Evolutionary conservation across 345 rosid genomes (phyloP).

Genomic region (Euclidium syriacum): DNA sequence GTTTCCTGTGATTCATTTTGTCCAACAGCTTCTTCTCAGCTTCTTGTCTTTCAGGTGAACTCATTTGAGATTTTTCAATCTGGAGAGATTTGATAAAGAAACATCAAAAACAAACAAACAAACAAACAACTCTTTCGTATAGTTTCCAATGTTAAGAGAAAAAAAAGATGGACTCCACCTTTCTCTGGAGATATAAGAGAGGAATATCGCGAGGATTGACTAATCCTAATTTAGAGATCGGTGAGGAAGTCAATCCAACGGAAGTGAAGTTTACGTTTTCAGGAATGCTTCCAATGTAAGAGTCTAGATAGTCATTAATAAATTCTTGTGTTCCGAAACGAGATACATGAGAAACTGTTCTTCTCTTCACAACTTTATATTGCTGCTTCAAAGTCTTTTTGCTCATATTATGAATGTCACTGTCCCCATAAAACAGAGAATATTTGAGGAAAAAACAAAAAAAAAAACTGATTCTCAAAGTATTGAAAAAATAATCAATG

Average conservation of each 20-base stretch:
- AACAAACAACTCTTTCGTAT: not conserved
- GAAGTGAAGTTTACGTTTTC: too few relatives aligned
- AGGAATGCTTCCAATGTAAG: conserved; percentile 44
- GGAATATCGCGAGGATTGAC: conserved; percentile 39
- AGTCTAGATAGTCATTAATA: conserved; percentile 21
- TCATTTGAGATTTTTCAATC: conserved; percentile 36
- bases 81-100: conserved; percentile 13
- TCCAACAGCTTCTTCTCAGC: conserved; percentile 33
- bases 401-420: conserved; percentile 46
- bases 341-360: conserved; percentile 60
- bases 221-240: not conserved
- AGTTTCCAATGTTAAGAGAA: too few relatives aligned
- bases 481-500: not conserved
- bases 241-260: not conserved
- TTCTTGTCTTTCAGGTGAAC: conserved; percentile 37
- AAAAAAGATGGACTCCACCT: too few relatives aligned
- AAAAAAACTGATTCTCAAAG: too few relatives aligned
- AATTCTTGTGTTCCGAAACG: conserved; percentile 44
- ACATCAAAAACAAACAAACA: not conserved
- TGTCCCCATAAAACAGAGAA: conserved; percentile 21
- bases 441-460: too few relatives aligned
- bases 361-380: conserved; percentile 40
- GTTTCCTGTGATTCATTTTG: conserved; percentile 26
- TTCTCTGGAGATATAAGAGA: conserved; percentile 35
- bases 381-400: conserved; percentile 54